Evolutionary conservation across 176 grass and related monocot genomes (phyloP), one percentile per base, ranked within the genome.

Genomic region (Carex pumila): DNA sequence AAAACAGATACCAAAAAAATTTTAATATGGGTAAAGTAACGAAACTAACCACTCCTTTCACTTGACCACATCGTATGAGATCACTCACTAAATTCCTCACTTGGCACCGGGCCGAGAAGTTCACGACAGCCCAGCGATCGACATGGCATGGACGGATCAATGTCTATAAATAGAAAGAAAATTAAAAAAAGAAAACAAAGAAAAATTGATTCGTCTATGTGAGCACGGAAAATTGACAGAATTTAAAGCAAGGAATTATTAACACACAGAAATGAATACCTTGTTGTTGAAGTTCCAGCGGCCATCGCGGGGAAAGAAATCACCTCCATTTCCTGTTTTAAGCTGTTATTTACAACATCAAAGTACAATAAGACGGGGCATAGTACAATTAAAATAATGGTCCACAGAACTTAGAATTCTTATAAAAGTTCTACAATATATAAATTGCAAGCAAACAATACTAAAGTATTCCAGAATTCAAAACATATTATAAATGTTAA

Each of bases 231-330:
- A 66, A 66, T 22, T 25, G 45, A 12, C 12, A 13, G n/a, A 8
- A 54, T 54, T 6, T 29, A 53, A 30, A 53, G 2, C 19, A 75
- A 14, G 21, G n/a, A 4, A 13, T 69, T 36, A 39, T 22, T 30
- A 31, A 55, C 2, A 75, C 47, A 25, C 47, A 84, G 12, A 68
- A 32, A 80, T 0, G 5, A 70, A 83, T 30, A 95, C 96, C 88
- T 93, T 98, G 22, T 98, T 91, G 5, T 95, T 98, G 18, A 98
- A 98, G 54, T 98, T 98, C 96, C 93, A 98, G 12, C 96, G 79
- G 7, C 96, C 96, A 86, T 89, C 92, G 2, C 86, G 80, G 18
- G 96, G 87, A 65, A 86, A 87, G 70, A 98, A 87, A 59, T 95
- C 88, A 18, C 94, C 92, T 12, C 88, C 91, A 45, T 91, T 97